phyloP scores from a whole-genome alignment of 2,329 filamentous ascomycete species.

The Didymella pomorum region DNA sequence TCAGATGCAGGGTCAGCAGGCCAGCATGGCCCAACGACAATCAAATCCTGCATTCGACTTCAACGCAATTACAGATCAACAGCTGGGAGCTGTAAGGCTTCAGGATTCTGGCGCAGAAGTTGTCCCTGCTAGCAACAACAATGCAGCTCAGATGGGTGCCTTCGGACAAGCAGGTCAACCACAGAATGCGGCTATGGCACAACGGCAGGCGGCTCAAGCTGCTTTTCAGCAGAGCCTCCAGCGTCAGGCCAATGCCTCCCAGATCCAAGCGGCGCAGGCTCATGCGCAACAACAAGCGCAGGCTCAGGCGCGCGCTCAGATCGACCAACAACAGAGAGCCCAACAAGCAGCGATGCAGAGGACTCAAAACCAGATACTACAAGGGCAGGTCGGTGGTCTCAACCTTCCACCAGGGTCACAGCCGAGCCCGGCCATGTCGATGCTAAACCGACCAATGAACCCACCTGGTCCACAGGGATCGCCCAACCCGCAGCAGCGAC shows the following conservation, averaged over 20 bases:
- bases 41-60: slow-evolving; percentile 55
- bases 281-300: slow-evolving; percentile 33
- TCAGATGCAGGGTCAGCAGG: slow-evolving; percentile 40
- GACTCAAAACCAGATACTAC: slow-evolving; percentile 44
- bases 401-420: slow-evolving; percentile 52
- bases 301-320: slow-evolving; percentile 32
- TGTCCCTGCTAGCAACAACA: slow-evolving; percentile 69
- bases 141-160: slow-evolving; percentile 49
- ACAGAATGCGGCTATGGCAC: slow-evolving; percentile 39
- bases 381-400: slow-evolving; percentile 52
- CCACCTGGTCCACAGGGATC: slow-evolving; percentile 54
- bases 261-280: slow-evolving; percentile 42
- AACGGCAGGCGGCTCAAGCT: slow-evolving; percentile 38
- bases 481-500: slow-evolving; percentile 46
- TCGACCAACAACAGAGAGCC: slow-evolving; percentile 41
- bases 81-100: slow-evolving; percentile 67
- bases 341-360: slow-evolving; percentile 49
- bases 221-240: slow-evolving; percentile 42
- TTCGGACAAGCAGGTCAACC: slow-evolving; percentile 41
- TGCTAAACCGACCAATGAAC: slow-evolving; percentile 58
- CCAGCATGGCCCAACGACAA: slow-evolving; percentile 41
- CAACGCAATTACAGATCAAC: slow-evolving; percentile 66
- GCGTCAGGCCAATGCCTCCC: slow-evolving; percentile 44
- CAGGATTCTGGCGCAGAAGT: slow-evolving; percentile 69
- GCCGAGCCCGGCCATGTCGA: slow-evolving; percentile 58